Base-by-base conservation (phyloP, 1,284 basidiomycete species). In the Meira nashicola region DNA sequence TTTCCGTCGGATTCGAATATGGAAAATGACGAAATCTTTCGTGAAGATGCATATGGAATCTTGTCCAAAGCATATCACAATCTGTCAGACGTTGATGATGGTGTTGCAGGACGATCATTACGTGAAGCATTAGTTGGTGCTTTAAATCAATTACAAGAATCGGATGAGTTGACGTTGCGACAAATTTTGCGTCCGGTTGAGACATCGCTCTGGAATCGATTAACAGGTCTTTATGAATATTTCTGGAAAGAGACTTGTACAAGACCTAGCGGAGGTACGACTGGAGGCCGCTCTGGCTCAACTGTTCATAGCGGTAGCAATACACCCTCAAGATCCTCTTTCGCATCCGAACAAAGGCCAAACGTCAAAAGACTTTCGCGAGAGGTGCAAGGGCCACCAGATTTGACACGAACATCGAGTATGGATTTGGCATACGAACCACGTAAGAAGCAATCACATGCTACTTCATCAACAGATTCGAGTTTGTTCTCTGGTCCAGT, bases 21-120 rank as follows among this genome's bases (percentile, higher is more conserved):
- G 41, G 67, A 72, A 53, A 65, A 60, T 21, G 28, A 33, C 28
- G 62, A 67, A 54, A 64, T 67, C 17, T 69, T 69, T 60, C 60
- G 66, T 2, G 65, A 66, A 4, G 70, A 72, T 19, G 70, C 70
- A 17, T 64, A 61, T 46, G 63, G 60, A 15, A 72, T 72, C 41
- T 52, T 72, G 17, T 53, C 52, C 37, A 70, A 72, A 53, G 68
- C 66, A 15, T 59, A 65, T 14, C 60, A 63, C n/a, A 58, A 62
- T 28, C 49, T 71, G 39, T 58, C 59, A 0, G 53, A 15, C 12
- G 25, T 37, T 17, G 52, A 43, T 40, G 28, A 54, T 43, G 38
- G 41, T 15, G 21, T 49, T 28, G 25, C 39, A 33, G 44, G 41
- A 23, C 17, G 54, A 40, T 5, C 39, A 5, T 17, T 41, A 19